phyloP scores from a whole-genome alignment of 1,284 basidiomycete genomes.

The Sanghuangporus weigelae region DNA sequence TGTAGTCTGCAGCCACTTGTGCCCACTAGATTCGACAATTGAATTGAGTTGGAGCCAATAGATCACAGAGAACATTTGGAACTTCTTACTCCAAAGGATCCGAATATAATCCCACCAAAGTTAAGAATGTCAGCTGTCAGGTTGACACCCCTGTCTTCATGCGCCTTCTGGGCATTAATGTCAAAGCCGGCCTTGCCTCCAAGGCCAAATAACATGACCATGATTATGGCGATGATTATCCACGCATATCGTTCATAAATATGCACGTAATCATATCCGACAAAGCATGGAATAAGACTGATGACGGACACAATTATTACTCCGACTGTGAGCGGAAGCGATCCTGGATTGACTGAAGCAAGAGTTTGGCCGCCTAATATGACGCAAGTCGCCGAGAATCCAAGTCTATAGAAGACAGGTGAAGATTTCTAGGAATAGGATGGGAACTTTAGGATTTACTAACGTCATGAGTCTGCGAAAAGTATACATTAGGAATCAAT shows the following conservation, averaged over 20 bases:
- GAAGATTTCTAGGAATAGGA: too few species aligned
- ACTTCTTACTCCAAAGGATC: slow-evolving; percentile 40
- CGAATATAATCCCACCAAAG: slow-evolving; percentile 58
- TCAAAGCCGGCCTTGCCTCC: slow-evolving; percentile 48
- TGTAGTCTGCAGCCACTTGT: slow-evolving; percentile 51
- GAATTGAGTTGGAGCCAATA: background rate
- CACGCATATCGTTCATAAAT: slow-evolving; percentile 60
- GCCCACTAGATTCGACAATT: slow-evolving; percentile 31
- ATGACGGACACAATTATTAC: slow-evolving; percentile 40
- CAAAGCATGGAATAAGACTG: slow-evolving; percentile 42
- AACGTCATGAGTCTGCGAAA: slow-evolving; percentile 38
- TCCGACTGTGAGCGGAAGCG: slow-evolving; percentile 39
- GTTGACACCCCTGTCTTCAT: slow-evolving; percentile 42
- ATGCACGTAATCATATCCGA: slow-evolving; percentile 50
- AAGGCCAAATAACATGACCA: slow-evolving; percentile 51
- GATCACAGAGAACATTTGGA: background rate
- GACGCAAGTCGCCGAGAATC: slow-evolving; percentile 40
- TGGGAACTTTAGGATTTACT: slow-evolving; percentile 4
- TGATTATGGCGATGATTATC: slow-evolving; percentile 50
- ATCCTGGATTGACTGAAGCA: slow-evolving; percentile 37
- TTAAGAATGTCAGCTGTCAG: slow-evolving; percentile 44
- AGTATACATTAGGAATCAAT: background rate
- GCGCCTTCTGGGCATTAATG: slow-evolving; percentile 37
- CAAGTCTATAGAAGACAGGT: slow-evolving; percentile 29
- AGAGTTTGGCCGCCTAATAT: slow-evolving; percentile 46